phyloP scores from a whole-genome alignment of 495 filamentous ascomycete species.

The Sordaria brevicollis region DNA sequence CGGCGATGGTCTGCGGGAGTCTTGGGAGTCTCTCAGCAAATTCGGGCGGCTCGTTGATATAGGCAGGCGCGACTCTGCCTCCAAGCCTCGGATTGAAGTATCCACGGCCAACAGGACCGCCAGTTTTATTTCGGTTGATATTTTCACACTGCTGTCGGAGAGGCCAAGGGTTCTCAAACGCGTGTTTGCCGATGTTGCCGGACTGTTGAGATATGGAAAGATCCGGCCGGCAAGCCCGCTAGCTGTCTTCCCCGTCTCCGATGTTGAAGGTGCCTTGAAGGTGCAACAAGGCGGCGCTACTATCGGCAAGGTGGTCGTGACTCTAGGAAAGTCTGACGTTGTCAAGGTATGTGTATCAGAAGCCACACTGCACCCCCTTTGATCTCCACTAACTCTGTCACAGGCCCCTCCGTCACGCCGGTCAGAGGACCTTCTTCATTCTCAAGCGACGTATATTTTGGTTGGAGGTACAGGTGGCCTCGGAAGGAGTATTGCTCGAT shows the following conservation, averaged over 20 bases:
- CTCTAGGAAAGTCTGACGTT: conserved; percentile 25
- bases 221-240: conserved; percentile 31
- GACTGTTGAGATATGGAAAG: conserved; percentile 29
- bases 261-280: conserved; percentile 48
- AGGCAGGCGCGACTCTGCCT: conserved; percentile 27
- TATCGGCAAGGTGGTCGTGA: conserved; percentile 49
- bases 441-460: conserved; percentile 47
- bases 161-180: conserved; percentile 27
- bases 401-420: conserved; percentile 22
- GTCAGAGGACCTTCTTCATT: conserved; percentile 24
- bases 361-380: not conserved
- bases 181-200: conserved; percentile 30
- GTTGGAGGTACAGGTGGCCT: conserved; percentile 57
- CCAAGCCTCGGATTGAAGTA: conserved; percentile 31
- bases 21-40: conserved; percentile 37
- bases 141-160: conserved; percentile 29
- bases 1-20: conserved; percentile 31
- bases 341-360: conserved; percentile 22
- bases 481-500: conserved; percentile 46
- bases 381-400: not conserved
- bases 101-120: conserved; percentile 32
- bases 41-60: conserved; percentile 41
- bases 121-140: conserved; percentile 40
- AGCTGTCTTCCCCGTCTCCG: conserved; percentile 36
- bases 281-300: conserved; percentile 43